These are phyloP conservation scores for Macrolepiota fuliginosa DNA, from an alignment of 768 basidiomycete species.

Conservation along the genomic window DNA sequence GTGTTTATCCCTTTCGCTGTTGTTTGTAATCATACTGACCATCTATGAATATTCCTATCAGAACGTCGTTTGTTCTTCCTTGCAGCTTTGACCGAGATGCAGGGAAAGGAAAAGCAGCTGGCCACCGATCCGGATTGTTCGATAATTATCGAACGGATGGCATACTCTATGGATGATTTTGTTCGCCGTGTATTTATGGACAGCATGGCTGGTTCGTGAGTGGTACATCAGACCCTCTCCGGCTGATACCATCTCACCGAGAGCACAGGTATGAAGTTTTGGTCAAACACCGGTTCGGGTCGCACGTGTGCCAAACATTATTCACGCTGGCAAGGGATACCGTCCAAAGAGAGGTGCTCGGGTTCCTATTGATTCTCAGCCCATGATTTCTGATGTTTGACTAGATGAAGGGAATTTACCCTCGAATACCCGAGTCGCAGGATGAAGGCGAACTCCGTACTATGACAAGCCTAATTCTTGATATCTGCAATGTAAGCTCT, in stretches of 20 bases:
- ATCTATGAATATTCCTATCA: conserved; percentile 26
- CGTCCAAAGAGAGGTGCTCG: conserved; percentile 61
- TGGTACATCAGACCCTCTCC: conserved; percentile 16
- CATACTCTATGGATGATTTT: conserved; percentile 95
- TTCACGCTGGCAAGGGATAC: conserved; percentile 66
- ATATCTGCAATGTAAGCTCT: conserved; percentile 57
- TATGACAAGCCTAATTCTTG: conserved; percentile 59
- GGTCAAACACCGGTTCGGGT: conserved; percentile 83
- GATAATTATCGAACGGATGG: conserved; percentile 83
- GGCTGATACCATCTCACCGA: not conserved
- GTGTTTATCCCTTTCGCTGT: conserved; percentile 17
- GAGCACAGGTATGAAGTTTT: conserved; percentile 57
- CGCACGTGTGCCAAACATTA: conserved; percentile 93
- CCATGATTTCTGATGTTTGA: not conserved
- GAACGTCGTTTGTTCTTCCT: conserved; percentile 77
- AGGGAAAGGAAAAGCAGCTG: conserved; percentile 83
- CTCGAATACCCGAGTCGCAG: conserved; percentile 42
- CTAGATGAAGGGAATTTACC: conserved; percentile 55
- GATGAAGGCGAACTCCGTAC: conserved; percentile 67
- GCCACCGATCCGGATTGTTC: conserved; percentile 96
- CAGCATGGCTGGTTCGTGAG: conserved; percentile 85
- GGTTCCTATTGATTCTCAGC: not conserved
- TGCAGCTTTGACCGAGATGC: conserved; percentile 83
- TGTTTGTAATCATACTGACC: not conserved
- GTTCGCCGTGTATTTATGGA: conserved; percentile 90